A percentile compares a stretch with the other conserved stretches of the same genome.
phyloP scores from a whole-genome alignment of 345 rosid species.

The Arabidopsis arenosa region DNA sequence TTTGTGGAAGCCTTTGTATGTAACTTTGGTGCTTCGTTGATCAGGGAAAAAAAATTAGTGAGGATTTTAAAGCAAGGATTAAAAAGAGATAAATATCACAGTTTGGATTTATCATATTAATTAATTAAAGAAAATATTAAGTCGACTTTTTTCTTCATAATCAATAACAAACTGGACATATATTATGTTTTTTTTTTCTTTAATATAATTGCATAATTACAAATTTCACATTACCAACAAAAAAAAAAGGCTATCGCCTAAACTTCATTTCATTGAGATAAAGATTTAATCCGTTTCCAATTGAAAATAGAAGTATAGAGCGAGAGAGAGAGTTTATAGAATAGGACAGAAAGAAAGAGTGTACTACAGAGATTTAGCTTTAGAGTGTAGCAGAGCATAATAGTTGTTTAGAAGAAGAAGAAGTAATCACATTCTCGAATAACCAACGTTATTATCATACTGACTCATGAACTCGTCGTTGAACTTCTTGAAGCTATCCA shows the following conservation, averaged over 20 bases:
- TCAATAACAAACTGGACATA: neutral
- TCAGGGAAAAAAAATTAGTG: too few relatives aligned
- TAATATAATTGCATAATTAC: neutral
- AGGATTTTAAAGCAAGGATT: neutral
- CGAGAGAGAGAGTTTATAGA: neutral
- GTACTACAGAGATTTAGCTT: conserved; percentile 40
- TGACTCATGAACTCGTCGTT: conserved; percentile 94
- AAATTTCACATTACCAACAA: neutral
- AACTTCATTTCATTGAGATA: conserved; percentile 12
- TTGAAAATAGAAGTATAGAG: conserved; percentile 5
- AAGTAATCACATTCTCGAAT: conserved; percentile 73
- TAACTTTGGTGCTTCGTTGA: too few relatives aligned
- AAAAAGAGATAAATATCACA: neutral
- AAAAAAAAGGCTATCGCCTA: neutral
- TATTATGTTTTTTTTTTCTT: neutral
- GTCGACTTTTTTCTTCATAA: neutral
- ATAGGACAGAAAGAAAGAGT: neutral
- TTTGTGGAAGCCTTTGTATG: too few relatives aligned
- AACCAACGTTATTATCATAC: conserved; percentile 69
- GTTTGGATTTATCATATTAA: conserved; percentile 22
- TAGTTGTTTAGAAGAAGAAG: conserved; percentile 21
- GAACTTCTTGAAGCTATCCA: conserved; percentile 96
- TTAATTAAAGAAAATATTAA: neutral
- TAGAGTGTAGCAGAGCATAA: conserved; percentile 36
- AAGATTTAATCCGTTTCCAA: conserved; percentile 2